Conservation (phyloP, 129 eudicot species). For the Lonicera japonica region DNA sequence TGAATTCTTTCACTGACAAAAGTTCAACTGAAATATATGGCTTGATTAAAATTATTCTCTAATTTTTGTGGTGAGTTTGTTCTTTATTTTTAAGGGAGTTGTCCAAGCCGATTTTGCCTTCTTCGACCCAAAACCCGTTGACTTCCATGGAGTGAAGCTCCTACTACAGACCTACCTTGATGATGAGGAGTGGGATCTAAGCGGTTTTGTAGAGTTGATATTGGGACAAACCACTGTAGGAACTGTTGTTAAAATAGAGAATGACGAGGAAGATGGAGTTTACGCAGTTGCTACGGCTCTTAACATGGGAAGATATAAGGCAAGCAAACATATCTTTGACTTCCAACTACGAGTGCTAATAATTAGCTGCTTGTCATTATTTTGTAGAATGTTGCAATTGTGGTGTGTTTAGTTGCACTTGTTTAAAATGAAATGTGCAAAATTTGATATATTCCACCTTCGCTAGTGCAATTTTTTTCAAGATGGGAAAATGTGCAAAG, state of each 20-base stretch:
- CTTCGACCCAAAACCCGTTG: constrained; percentile 88
- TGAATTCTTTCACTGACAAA: no score
- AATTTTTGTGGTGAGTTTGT: not conserved
- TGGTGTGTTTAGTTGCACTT: no score
- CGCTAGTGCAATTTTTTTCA: no score
- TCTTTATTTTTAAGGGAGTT: constrained; percentile 46
- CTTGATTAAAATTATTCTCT: not conserved
- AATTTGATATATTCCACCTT: no score
- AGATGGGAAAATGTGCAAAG: no score
- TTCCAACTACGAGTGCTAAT: not conserved
- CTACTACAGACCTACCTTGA: constrained; percentile 66
- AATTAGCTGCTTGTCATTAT: no score
- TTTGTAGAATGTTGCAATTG: no score
- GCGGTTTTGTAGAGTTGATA: constrained; percentile 82
- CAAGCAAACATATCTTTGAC: constrained; percentile 1
- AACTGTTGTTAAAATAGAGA: constrained; percentile 71
- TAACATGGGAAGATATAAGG: constrained; percentile 80
- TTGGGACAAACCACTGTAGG: constrained; percentile 79
- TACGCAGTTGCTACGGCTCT: constrained; percentile 67
- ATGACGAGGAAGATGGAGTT: constrained; percentile 60
- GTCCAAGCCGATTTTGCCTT: constrained; percentile 98
- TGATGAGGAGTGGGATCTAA: constrained; percentile 70
- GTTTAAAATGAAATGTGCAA: no score
- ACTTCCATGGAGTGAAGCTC: constrained; percentile 87
- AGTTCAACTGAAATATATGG: no score